Evolutionary conservation across 495 filamentous ascomycete species (phyloP), one percentile per base, ranked within the genome.

Genomic region (Jackrogersella minutella): DNA sequence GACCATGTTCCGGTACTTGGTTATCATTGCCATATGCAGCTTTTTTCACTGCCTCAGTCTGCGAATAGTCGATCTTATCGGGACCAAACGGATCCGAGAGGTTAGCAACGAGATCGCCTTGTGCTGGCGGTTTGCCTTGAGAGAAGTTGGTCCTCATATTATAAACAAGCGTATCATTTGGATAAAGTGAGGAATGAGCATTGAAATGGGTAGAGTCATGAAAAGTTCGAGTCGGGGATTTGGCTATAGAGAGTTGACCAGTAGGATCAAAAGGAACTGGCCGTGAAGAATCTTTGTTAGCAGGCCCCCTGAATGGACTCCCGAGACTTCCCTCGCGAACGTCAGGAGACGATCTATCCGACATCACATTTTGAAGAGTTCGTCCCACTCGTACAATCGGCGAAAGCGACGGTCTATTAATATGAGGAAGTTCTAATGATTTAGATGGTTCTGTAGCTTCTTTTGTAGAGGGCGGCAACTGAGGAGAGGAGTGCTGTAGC

Each of bases 381-480:
- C 79, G 77, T 11, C 84, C 83, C 36, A 77, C 80, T 58, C 83
- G 76, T 11, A 82, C 77, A 31, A 85, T 84, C 1, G 84, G 82
- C 13, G 83, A 85, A 0, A 86, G 73, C 11, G 75, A 75, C 17
- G 82, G 81, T 26, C 81, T 74, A 33, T 68, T 43, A 34, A 26
- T 44, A 26, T 57, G 47, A 52, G 71, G 69, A 28, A 73, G 68
- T 8, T 67, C 70, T 34, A 69, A 58, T 10, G 68, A 44, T 36
- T 56, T 63, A 30, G 58, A 8, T 13, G 58, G 60, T 6, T 63
- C 71, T 26, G 44, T 31, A 34, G 52, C 62, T 14, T 65, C 66
- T 58, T 74, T 76, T 13, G 68, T 61, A 26, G 76, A 77, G 50
- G 37, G 69, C 43, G 58, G 76, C 65, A 52, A 61, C 62, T 40